phyloP scores from a whole-genome alignment of 129 eudicot species.

The Flaveria linearis region DNA sequence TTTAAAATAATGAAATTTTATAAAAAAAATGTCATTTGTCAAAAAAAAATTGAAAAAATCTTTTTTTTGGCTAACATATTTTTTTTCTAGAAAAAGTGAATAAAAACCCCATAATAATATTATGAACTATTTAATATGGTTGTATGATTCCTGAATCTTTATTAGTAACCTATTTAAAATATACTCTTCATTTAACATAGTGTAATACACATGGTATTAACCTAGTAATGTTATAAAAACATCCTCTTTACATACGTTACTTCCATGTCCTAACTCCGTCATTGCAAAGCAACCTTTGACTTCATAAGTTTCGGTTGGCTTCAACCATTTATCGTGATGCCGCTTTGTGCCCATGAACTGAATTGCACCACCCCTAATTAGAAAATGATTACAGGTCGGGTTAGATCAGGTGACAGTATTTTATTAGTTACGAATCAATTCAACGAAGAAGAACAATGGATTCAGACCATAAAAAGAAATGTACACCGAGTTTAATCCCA shows the following conservation, averaged over 20 bases:
- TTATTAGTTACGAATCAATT: not conserved
- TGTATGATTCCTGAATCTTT: too few species aligned
- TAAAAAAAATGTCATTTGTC: too few species aligned
- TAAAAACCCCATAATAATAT: too few species aligned
- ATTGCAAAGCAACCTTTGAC: conserved; percentile 95
- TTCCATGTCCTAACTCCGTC: conserved; percentile 99
- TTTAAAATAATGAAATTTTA: too few species aligned
- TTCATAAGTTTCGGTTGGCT: conserved; percentile 59
- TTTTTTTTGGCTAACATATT: too few species aligned
- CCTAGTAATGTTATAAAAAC: not conserved
- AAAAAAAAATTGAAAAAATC: too few species aligned
- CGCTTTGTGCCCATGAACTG: conserved; percentile 88
- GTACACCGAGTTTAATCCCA: conserved; percentile 69
- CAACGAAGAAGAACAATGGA: not conserved
- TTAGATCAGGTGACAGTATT: not conserved
- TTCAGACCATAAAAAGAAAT: conserved; percentile 71
- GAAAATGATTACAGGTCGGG: not conserved
- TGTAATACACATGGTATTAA: too few species aligned
- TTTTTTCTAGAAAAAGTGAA: too few species aligned
- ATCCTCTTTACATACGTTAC: conserved; percentile 69
- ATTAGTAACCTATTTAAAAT: too few species aligned
- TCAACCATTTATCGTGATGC: conserved; percentile 94
- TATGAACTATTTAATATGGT: too few species aligned
- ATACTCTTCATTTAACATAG: too few species aligned
- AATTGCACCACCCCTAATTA: conserved; percentile 92